Evolutionary conservation across 306 rosid genomes (phyloP).

Genomic region (Trichosanthes truncata): DNA sequence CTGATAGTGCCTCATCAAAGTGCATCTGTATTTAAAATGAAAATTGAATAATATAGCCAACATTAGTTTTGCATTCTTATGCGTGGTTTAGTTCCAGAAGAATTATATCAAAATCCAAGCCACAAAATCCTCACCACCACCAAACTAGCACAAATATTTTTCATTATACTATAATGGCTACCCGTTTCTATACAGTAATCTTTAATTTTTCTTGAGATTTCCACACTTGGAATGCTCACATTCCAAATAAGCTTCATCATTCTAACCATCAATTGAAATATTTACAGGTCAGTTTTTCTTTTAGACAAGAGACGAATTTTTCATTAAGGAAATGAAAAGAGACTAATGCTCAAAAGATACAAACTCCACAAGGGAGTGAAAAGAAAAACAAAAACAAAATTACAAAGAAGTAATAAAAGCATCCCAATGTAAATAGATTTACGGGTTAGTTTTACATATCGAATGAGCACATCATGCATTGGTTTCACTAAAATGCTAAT

Average conservation of each 20-base stretch:
- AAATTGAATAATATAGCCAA: not conserved
- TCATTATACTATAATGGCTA: not conserved
- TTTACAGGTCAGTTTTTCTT: not conserved
- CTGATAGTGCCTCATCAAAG: slow-evolving; percentile 92
- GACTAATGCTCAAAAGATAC: no score
- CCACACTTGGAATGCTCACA: not conserved
- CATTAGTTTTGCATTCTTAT: not conserved
- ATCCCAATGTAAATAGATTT: no score
- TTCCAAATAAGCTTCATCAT: not conserved
- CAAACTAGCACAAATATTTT: not conserved
- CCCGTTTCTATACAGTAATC: not conserved
- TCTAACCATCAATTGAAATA: not conserved
- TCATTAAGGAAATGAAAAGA: no score
- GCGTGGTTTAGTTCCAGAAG: not conserved
- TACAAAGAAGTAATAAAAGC: no score
- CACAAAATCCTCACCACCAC: not conserved
- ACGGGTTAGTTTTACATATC: no score
- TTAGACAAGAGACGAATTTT: no score
- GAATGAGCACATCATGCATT: no score
- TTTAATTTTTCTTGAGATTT: not conserved
- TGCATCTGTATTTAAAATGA: slow-evolving; percentile 53
- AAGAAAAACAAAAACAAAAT: no score
- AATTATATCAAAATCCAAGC: not conserved
- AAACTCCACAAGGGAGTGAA: no score
- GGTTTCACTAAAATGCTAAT: no score